Base-by-base conservation (phyloP, 371 early-diverging fungal species). In the Parasitella parasitica region DNA sequence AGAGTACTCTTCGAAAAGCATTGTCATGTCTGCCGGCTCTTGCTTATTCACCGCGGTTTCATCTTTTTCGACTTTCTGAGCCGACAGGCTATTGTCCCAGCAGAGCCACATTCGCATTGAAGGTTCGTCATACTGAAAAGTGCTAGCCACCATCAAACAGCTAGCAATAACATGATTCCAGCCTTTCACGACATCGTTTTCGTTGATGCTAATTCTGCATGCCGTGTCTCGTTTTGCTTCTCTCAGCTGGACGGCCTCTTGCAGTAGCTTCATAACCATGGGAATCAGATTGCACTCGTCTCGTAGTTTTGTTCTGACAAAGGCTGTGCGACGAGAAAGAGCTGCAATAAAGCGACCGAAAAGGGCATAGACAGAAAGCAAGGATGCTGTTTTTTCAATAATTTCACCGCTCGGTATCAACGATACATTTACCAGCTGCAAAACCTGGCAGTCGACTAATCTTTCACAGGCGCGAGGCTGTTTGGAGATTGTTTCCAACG, bases 91-190 rank as follows among this genome's bases (percentile, higher is more conserved):
- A 32, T 52, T 35, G 26, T 12, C 35, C 59, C 63, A 71, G 15
- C 58, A 51, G 24, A 75, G 49, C 77, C 77, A 76, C 28, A 61
- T 43, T 2, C 34, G 53, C 35, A 73, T 57, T 0, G 77, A 73
- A 4, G 39, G 13, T 6, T 49, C 60, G 34, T 73, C 73, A 16
- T 63, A 76, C 18, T 66, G 64, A 30, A 70, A 76, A 2, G 69
- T 64, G 9, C 56, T 50, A 4, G 69, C 55, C 5, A 76, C 67
- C 15, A 63, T 27, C n/a, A 76, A 36, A 61, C 69, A 70, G 6
- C 70, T 54, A 9, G 50, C 32, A 7, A 76, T 61, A 1, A 76
- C 27, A n/a, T 56, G 50, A 28, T 61, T 59, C 67, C 73, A 76
- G 0, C 65, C 64, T 2, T 53, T 30, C 9, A 24, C 12, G 22